phyloP scores from a whole-genome alignment of 1,139 yeast species.

The Hyphopichia burtonii region DNA sequence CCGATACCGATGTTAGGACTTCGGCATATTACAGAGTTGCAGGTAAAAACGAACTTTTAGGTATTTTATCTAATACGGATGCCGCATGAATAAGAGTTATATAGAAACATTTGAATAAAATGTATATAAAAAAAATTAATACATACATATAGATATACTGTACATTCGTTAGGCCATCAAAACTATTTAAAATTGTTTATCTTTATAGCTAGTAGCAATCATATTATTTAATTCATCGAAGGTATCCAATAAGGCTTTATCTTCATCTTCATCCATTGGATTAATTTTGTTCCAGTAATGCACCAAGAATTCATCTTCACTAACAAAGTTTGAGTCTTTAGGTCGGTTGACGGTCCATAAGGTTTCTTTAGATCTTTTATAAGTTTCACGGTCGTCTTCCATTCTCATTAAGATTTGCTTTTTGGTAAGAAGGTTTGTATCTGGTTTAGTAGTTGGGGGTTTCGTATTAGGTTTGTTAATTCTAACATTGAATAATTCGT shows the following conservation, averaged over 20 bases:
- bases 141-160: neutral
- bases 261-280: conserved; percentile 47
- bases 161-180: neutral
- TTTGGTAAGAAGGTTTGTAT: conserved; percentile 34
- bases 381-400: conserved; percentile 86
- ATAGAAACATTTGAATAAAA: neutral
- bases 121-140: neutral
- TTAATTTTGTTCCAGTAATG: conserved; percentile 56
- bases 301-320: conserved; percentile 57
- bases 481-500: conserved; percentile 28
- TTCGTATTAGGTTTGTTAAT: neutral
- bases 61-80: conserved; percentile 33
- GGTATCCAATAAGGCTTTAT: conserved; percentile 37
- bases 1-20: conserved; percentile 43
- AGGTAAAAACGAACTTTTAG: conserved; percentile 76
- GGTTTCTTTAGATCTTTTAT: conserved; percentile 73
- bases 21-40: conserved; percentile 68
- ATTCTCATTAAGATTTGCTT: conserved; percentile 68
- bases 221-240: conserved; percentile 56
- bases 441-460: neutral
- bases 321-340: conserved; percentile 31
- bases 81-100: neutral
- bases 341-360: conserved; percentile 67
- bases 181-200: conserved; percentile 25
- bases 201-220: conserved; percentile 46